phyloP scores from a whole-genome alignment of 768 basidiomycete species.

The Mycena sanguinolenta region DNA sequence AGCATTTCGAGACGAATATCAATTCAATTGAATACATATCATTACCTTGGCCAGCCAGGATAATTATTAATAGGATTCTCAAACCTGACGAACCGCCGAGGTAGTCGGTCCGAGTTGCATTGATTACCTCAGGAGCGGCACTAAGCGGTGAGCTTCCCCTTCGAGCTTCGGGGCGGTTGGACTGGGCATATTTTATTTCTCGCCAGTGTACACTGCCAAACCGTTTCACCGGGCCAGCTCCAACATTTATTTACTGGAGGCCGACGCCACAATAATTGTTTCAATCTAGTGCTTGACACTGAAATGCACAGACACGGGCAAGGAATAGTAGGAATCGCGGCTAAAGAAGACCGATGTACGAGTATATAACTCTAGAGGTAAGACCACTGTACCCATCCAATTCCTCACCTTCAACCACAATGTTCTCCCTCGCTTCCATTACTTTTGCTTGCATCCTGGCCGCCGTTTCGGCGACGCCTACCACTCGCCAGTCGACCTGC shows the following conservation, averaged over 20 bases:
- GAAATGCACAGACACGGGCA: background rate
- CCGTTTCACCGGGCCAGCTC: background rate
- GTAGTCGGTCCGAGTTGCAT: constrained; percentile 3
- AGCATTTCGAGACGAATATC: background rate
- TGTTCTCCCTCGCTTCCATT: constrained; percentile 25
- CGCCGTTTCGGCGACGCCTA: constrained; percentile 18
- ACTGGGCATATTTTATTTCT: background rate
- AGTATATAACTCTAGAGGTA: too few relatives aligned
- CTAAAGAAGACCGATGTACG: too few relatives aligned
- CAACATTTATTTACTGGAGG: too few relatives aligned
- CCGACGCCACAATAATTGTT: too few relatives aligned
- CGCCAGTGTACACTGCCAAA: background rate
- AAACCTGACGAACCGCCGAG: background rate
- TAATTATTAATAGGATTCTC: too few relatives aligned
- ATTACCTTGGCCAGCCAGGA: too few relatives aligned
- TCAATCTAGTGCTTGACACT: background rate
- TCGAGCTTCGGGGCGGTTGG: background rate
- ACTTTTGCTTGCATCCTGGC: constrained; percentile 23
- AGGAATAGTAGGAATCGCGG: background rate
- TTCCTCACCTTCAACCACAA: background rate
- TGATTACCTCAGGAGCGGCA: background rate
- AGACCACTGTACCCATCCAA: too few relatives aligned
- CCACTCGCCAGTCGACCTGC: constrained; percentile 26
- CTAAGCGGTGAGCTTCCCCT: background rate
- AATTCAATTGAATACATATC: too few relatives aligned